Percentiles rank a stretch among this genome's conserved stretches.
phyloP scores from a whole-genome alignment of 2,329 filamentous ascomycete species.

The Aspergillus spinulosporus region DNA sequence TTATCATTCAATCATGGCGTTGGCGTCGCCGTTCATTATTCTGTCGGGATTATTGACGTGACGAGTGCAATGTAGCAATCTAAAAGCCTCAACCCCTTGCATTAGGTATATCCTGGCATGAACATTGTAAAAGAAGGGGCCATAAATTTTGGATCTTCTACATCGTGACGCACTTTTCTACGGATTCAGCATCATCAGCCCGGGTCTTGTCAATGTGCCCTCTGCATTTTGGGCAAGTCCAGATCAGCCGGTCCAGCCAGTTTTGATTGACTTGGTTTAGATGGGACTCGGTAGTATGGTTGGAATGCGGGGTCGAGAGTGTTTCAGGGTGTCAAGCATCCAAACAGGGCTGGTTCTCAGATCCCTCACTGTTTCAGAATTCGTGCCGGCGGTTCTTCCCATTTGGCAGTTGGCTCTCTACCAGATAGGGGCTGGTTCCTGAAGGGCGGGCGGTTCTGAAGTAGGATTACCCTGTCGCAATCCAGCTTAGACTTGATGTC shows the following conservation, averaged over 20 bases:
- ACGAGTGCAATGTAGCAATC: not conserved
- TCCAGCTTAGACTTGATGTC: not conserved
- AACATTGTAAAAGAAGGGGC: not conserved
- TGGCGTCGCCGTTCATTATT: no score
- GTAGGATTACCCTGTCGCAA: conserved; percentile 2
- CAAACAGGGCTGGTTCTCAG: conserved; percentile 7
- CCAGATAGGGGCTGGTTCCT: conserved; percentile 4
- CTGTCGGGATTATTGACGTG: not conserved
- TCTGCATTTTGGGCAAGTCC: not conserved
- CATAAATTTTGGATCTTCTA: no score
- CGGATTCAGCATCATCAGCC: no score
- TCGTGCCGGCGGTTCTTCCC: conserved; percentile 5
- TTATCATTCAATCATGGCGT: not conserved
- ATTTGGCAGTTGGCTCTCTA: conserved; percentile 3
- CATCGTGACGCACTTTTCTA: no score
- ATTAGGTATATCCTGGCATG: not conserved
- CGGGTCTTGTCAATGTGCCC: no score
- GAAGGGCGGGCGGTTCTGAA: not conserved
- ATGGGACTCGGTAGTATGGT: not conserved
- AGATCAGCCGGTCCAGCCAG: not conserved
- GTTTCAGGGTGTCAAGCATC: conserved; percentile 24
- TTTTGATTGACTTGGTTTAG: not conserved
- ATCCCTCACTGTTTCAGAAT: conserved; percentile 20
- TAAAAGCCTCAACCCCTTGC: not conserved
- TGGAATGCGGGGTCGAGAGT: conserved; percentile 25